Evolutionary conservation across 176 grass and related monocot genomes (phyloP), one percentile per base, ranked within the genome.

Genomic region (Oryza brachyantha): DNA sequence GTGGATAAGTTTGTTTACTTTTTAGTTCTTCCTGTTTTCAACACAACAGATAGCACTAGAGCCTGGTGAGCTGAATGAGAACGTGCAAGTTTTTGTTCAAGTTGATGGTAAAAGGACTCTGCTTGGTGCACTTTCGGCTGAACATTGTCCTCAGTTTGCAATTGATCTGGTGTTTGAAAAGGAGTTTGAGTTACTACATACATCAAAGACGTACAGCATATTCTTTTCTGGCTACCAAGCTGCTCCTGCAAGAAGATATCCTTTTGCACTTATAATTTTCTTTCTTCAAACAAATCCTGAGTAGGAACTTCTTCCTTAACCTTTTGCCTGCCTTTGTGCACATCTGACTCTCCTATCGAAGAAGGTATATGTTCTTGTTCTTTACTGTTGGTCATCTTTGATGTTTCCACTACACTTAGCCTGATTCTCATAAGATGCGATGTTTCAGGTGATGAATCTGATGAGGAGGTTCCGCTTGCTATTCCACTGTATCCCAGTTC

Each of bases 101-200:
- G 48, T 79, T 67, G 76, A 85, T 72, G 66, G 84, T 42, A 37
- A 86, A 75, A 85, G 81, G 64, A 29, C 85, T 75, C 48, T 72
- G 21, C 43, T 97, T 34, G 91, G 79, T 76, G 90, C 88, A 38
- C 83, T 93, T 5, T 84, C 84, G 60, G 65, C 69, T 37, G 89
- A 87, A 25, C 91, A 72, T 50, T 54, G 32, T 45, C 61, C 86
- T 69, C 94, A 93, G 46, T 78, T 79, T 74, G 17, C 12, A 62
- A 86, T 76, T 79, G 75, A 68, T 82, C 79, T 97, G 83, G 91
- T 97, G 17, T 88, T 91, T 28, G 84, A 93, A 28, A 88, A 91
- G 82, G 91, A 91, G 19, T 97, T 97, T 88, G 84, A 93, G 71
- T 77, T 97, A 71, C 86, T 77, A 22, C 86, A 97, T 79, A 77